phyloP scores from a whole-genome alignment of 202 grass and related monocot species.

The Schoenoplectus triqueter region DNA sequence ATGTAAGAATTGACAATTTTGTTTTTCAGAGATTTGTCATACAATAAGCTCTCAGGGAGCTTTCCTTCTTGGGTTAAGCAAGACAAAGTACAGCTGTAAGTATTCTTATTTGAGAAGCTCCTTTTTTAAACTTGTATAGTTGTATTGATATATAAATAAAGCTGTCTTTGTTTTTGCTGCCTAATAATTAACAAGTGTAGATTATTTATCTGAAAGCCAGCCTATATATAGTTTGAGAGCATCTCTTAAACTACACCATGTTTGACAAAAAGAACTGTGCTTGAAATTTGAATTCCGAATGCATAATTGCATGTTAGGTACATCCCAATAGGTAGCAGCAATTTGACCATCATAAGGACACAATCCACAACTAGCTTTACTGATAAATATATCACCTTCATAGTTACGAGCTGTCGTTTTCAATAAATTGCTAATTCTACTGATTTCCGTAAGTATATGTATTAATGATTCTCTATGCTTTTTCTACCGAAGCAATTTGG shows the following conservation, averaged over 20 bases:
- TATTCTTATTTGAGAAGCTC: neutral
- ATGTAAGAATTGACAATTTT: neutral
- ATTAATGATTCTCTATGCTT: slow-evolving; percentile 13
- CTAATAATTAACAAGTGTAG: neutral
- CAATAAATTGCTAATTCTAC: too few relatives aligned
- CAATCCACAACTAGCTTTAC: neutral
- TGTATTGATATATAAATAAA: neutral
- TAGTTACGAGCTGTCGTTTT: neutral
- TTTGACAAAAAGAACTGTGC: neutral
- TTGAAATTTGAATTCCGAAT: too few relatives aligned
- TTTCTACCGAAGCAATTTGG: slow-evolving; percentile 62
- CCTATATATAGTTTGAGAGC: too few relatives aligned
- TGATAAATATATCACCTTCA: neutral
- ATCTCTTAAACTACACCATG: neutral
- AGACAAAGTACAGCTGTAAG: slow-evolving; percentile 56
- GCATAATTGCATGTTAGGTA: too few relatives aligned
- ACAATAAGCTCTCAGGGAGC: slow-evolving; percentile 69
- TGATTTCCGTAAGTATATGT: neutral
- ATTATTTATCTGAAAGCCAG: neutral
- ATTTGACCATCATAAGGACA: too few relatives aligned
- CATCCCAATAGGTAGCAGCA: too few relatives aligned
- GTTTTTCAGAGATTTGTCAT: slow-evolving; percentile 72
- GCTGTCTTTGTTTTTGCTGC: too few relatives aligned
- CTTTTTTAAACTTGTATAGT: too few relatives aligned
- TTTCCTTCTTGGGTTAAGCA: slow-evolving; percentile 66